A percentile compares a stretch with the other conserved stretches of the same genome.
These are phyloP conservation scores for Leccinum uliginosum DNA, from an alignment of 768 basidiomycete species.

Conservation along the genomic window DNA sequence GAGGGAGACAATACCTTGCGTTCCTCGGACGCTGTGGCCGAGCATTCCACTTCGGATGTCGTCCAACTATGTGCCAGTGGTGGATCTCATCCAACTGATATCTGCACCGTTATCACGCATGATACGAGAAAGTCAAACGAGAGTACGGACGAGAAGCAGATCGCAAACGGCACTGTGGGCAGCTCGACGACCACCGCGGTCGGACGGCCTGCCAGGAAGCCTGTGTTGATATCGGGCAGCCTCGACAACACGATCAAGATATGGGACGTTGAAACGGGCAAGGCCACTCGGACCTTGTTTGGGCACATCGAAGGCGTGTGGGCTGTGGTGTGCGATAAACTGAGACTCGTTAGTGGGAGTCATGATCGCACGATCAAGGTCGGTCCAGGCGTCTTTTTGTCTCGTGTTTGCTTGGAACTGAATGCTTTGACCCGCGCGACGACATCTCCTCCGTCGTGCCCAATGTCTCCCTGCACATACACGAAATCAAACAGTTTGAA, in stretches of 20 bases:
- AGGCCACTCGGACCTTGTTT: slow-evolving; percentile 78
- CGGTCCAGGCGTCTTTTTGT: slow-evolving; percentile 17
- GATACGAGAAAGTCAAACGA: slow-evolving; percentile 13
- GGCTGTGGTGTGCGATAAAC: slow-evolving; percentile 89
- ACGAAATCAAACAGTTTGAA: slow-evolving; percentile 93
- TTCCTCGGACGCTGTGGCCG: slow-evolving; percentile 10
- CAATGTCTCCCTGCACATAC: slow-evolving; percentile 81
- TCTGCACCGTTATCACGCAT: slow-evolving; percentile 31
- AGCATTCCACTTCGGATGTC: slow-evolving; percentile 15
- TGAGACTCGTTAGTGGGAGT: slow-evolving; percentile 87
- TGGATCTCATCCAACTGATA: slow-evolving; percentile 14
- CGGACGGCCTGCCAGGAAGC: slow-evolving; percentile 39
- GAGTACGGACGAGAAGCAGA: slow-evolving; percentile 10
- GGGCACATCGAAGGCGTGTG: slow-evolving; percentile 99
- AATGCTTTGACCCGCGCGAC: slow-evolving; percentile 40
- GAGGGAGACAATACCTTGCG: slow-evolving; percentile 31
- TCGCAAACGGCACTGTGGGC: slow-evolving; percentile 2
- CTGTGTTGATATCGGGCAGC: slow-evolving; percentile 82
- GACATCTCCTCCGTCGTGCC: slow-evolving; percentile 84
- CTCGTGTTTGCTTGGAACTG: neutral
- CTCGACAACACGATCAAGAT: slow-evolving; percentile 94
- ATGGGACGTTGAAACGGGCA: slow-evolving; percentile 91
- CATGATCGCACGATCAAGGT: slow-evolving; percentile 99
- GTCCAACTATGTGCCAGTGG: slow-evolving; percentile 12
- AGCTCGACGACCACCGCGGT: slow-evolving; percentile 12